Base-by-base conservation (phyloP, 1,284 basidiomycete species). In the Prillingera fragicola region DNA sequence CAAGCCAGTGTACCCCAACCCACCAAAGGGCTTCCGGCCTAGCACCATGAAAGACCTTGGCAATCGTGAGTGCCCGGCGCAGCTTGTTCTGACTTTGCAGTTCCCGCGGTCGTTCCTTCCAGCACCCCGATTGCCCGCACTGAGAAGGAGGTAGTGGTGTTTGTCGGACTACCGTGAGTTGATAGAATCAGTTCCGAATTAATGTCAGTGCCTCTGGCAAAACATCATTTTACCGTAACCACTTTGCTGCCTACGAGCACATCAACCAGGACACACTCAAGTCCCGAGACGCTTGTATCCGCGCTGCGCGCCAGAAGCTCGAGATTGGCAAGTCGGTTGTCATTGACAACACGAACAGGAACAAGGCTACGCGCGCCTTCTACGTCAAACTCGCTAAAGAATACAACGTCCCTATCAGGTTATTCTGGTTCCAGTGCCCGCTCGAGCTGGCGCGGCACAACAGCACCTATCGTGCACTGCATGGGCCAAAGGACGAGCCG, bases 311-410 rank as follows among this genome's bases (percentile, higher is more conserved):
- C 37, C 76, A 79, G 33, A 75, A 77, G 0, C 58, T 94, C 18
- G 56, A 67, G 18, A 72, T 72, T 0, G 80, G 79, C 5, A 74
- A 77, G 58, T 81, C 81, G 43, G 85, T 85, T 54, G 85, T 91
- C 8, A 75, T 95, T 33, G 90, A 94, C 65, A 92, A 91, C 62
- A 91, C 88, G 12, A 91, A 91, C 64, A 79, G 87, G 4, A 78
- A 89, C 60, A 63, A 59, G 8, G 65, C 70, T 18, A 89, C 85
- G 7, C 77, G 90, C 40, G 78, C 78, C 50, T 64, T 75, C 34
- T 94, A 88, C 61, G 55, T 87, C 13, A 75, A 80, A 33, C 55
- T 88, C 13, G 83, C 86, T 9, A 77, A 75, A 58, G 76, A 76
- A 38, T 54, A 75, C 2, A 67, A 75, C 2, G 73, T 83, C 1